Conservation (phyloP, 805 yeast species). For the Zygotorulaspora danielsina region DNA sequence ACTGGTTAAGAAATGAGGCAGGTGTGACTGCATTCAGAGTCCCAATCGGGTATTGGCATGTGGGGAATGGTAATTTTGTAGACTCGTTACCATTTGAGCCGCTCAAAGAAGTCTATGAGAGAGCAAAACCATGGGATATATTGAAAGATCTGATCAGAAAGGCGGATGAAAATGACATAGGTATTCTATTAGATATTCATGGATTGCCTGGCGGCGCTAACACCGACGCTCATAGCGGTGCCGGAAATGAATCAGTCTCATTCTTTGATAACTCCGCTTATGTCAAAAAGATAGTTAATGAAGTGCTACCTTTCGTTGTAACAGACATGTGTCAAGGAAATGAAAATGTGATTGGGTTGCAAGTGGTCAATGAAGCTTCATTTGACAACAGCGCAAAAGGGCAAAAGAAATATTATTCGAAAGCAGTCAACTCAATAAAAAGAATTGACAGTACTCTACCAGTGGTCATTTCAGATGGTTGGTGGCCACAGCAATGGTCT, state of each 20-base stretch:
- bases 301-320: conserved; percentile 57
- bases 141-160: conserved; percentile 52
- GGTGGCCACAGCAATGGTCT: conserved; percentile 83
- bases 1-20: conserved; percentile 53
- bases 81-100: conserved; percentile 59
- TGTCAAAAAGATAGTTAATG: conserved; percentile 44
- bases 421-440: conserved; percentile 60
- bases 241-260: conserved; percentile 25
- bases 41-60: conserved; percentile 90
- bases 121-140: conserved; percentile 59
- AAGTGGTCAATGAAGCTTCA: conserved; percentile 80
- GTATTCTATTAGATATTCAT: conserved; percentile 79
- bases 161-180: conserved; percentile 61
- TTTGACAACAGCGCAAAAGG: conserved; percentile 50
- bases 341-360: conserved; percentile 77
- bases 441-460: conserved; percentile 55
- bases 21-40: conserved; percentile 80
- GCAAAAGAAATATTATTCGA: conserved; percentile 58
- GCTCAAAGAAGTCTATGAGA: conserved; percentile 52
- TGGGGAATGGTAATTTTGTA: conserved; percentile 55
- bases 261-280: conserved; percentile 41
- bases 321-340: conserved; percentile 45
- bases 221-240: conserved; percentile 79
- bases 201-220: conserved; percentile 94
- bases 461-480: conserved; percentile 82